Conservation (phyloP, 2,329 filamentous ascomycete genomes). For the Alternaria sp. region DNA sequence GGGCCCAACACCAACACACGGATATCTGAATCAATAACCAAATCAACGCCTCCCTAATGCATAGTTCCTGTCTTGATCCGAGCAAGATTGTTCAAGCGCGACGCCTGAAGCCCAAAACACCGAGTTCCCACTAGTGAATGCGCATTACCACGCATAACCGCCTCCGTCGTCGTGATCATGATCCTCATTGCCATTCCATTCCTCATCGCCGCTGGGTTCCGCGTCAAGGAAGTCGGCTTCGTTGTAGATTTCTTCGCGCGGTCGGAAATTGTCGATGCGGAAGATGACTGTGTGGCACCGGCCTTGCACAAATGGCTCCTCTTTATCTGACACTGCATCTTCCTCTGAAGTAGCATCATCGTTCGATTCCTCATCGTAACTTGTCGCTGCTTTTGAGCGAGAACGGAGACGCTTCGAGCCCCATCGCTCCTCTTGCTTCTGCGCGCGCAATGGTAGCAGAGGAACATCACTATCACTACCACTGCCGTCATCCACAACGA, state of each 20-base stretch:
- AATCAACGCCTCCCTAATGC: slow-evolving; percentile 33
- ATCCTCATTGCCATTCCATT: slow-evolving; percentile 66
- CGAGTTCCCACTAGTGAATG: background rate
- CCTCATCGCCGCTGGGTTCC: slow-evolving; percentile 65
- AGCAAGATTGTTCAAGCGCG: background rate
- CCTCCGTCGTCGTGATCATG: slow-evolving; percentile 55
- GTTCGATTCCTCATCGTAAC: slow-evolving; percentile 44
- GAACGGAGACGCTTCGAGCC: slow-evolving; percentile 42
- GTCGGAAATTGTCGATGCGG: slow-evolving; percentile 78
- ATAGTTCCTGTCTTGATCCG: slow-evolving; percentile 6
- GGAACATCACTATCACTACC: slow-evolving; percentile 43
- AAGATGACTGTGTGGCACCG: slow-evolving; percentile 75
- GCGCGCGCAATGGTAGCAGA: slow-evolving; percentile 30
- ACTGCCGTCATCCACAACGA: slow-evolving; percentile 10
- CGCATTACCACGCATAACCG: slow-evolving; percentile 42
- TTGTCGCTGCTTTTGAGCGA: slow-evolving; percentile 35
- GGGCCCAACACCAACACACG: slow-evolving; percentile 29
- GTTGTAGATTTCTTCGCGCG: slow-evolving; percentile 70
- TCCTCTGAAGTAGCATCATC: slow-evolving; percentile 37
- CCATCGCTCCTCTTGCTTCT: slow-evolving; percentile 41
- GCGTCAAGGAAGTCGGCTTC: slow-evolving; percentile 77
- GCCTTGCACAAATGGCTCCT: slow-evolving; percentile 66
- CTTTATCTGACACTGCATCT: slow-evolving; percentile 23
- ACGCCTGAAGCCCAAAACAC: slow-evolving; percentile 3
- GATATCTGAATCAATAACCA: slow-evolving; percentile 19